Evolutionary conservation across 169 alveolate genomes (phyloP), one percentile per base, ranked within the genome.

Genomic region (Babesia gibsoni): DNA sequence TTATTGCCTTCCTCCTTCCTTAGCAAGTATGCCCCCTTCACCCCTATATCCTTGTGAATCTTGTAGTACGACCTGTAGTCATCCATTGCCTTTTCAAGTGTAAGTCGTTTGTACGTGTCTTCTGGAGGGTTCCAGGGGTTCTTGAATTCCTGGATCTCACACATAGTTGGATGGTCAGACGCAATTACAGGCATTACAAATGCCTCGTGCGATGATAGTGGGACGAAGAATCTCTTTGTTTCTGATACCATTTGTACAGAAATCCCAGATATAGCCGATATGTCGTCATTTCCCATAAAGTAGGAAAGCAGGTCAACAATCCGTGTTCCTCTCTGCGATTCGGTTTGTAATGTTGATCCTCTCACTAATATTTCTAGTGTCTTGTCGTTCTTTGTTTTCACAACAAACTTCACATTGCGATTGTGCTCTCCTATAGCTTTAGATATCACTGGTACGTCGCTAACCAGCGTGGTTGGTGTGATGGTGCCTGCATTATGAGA

Each of bases 71-170:
- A 18, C 0, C 73, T 22, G 73, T 77, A 77, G 14, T 22, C 65
- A 41, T 67, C 63, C 1, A 67, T 20, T 14, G 82, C 82, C 54
- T 53, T 27, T 59, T 25, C 45, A 30, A 77, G 59, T 1, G 86
- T 67, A 39, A 42, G 3, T 10, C 27, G 56, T 39, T 65, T 46
- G 65, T 73, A 77, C 20, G 22, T 58, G 41, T 46, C 35, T 25
- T 67, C 82, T 23, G 66, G 64, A n/a, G 86, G 86, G 45, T 77
- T 77, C 86, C 86, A 77, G 22, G 86, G 75, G 68, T 77, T 77
- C 58, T 77, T 77, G 75, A 77, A 77, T 52, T 77, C 86, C 52
- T 77, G 83, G n/a, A 77, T 67, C 52, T 59, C 63, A 33, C 86
- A 50, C 14, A 20, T 39, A 42, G 36, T n/a, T 12, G 86, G 86